Evolutionary conservation across 306 rosid genomes (phyloP), one percentile per base, ranked within the genome.

Genomic region (Dryas drummondii): DNA sequence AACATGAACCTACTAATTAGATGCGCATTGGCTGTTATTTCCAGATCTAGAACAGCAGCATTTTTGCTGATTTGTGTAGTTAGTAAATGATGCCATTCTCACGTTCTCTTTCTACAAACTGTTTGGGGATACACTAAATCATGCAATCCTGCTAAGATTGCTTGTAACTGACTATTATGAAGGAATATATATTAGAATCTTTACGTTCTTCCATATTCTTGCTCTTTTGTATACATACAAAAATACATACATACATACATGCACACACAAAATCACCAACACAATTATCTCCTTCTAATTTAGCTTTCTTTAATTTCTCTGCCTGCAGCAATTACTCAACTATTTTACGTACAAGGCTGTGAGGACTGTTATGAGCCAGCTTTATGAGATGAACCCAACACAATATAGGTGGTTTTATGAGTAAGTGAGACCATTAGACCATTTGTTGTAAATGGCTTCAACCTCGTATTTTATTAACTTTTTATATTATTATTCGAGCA

Each of bases 291-390:
- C 8, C 68, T 78, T 78, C 73, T 27, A 59, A 81, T 75, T 66
- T 75, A 71, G 81, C 76, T 82, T 67, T 73, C 65, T 16, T 62
- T 68, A 73, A 61, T 45, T 61, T 85, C 62, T 72, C 66, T 83
- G 75, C 71, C 50, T 79, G 84, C 96, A 94, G 98, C 98, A 91
- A 94, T 3, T 91, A 70, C 86, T 94, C 86, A 94, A 91, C 80
- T 94, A 94, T 77, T 94, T 94, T 88, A 94, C 98, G 9, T 84
- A 84, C 80, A 91, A 91, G 83, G 98, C 98, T 72, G 98, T 90
- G 86, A 87, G 97, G 91, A 94, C 97, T 48, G 98, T 94, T 68
- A 84, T 94, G 82, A 90, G 84, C 82, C 98, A 94, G 78, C 78
- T 94, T 42, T 87, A 94, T 75, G 98, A 94, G 86, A 94, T 94